Conservation (phyloP, 305 asterid species). For the Fraxinus platypoda region DNA sequence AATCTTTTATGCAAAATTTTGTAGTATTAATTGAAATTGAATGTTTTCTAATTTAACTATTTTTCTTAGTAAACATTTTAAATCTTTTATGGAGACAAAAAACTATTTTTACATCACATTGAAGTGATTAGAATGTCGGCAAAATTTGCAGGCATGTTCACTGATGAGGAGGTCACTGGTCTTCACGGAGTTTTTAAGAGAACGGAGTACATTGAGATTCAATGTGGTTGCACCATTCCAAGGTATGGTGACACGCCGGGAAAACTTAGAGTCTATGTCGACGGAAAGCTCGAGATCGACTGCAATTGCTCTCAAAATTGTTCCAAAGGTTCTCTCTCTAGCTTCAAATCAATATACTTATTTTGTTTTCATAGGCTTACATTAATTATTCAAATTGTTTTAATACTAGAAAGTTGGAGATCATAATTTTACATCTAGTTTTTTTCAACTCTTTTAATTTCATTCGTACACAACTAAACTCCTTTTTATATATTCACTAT, state of each 20-base stretch:
- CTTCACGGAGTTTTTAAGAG: conserved; percentile 21
- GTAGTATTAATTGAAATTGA: background rate
- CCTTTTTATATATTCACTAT: background rate
- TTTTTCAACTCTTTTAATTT: background rate
- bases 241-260: conserved; percentile 42
- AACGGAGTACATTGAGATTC: conserved; percentile 29
- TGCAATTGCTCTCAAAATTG: conserved; percentile 31
- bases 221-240: conserved; percentile 40
- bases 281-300: conserved; percentile 39
- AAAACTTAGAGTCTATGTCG: conserved; percentile 22
- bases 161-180: conserved; percentile 21
- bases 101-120: background rate
- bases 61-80: background rate
- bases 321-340: conserved; percentile 5
- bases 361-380: background rate
- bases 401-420: background rate
- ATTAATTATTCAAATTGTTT: background rate
- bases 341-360: background rate
- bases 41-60: background rate
- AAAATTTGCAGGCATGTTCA: conserved; percentile 22
- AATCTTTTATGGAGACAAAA: background rate
- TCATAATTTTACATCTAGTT: background rate
- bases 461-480: background rate
- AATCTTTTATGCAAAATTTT: background rate
- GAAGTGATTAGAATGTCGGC: background rate